A percentile compares a stretch with the other conserved stretches of the same genome.
phyloP scores from a whole-genome alignment of 495 filamentous ascomycete species.

The Amniculicola lignicola region DNA sequence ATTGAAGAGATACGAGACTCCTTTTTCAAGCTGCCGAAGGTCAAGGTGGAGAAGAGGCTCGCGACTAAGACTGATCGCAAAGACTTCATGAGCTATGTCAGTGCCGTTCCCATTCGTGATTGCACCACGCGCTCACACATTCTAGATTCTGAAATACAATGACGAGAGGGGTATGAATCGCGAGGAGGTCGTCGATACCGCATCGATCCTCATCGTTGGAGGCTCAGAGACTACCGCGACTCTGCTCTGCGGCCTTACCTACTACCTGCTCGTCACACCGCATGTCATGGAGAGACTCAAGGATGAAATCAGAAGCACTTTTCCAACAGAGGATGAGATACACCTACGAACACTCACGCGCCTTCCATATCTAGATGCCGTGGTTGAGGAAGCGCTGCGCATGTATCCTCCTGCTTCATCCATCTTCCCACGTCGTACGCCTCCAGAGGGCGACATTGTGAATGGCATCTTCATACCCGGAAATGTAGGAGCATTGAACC shows the following conservation, averaged over 20 bases:
- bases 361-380: conserved; percentile 32
- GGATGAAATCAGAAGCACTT: conserved; percentile 48
- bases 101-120: background rate
- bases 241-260: conserved; percentile 48
- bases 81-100: conserved; percentile 18
- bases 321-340: conserved; percentile 45
- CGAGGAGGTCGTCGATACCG: conserved; percentile 10
- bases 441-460: conserved; percentile 30
- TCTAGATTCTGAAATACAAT: conserved; percentile 1
- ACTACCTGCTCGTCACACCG: conserved; percentile 48
- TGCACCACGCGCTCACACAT: no score
- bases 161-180: conserved; percentile 3
- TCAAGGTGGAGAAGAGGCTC: conserved; percentile 7
- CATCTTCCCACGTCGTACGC: conserved; percentile 20
- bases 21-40: background rate
- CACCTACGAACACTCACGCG: conserved; percentile 40
- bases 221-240: conserved; percentile 59
- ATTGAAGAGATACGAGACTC: conserved; percentile 1
- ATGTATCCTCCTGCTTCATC: conserved; percentile 27
- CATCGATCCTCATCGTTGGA: conserved; percentile 43
- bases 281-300: conserved; percentile 39
- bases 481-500: no score
- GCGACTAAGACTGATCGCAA: conserved; percentile 15
- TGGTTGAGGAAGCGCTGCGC: conserved; percentile 35
- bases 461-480: conserved; percentile 33